Base-by-base conservation (phyloP, 108 stramenopile genomes). In the Cyclotella kingstonii region DNA sequence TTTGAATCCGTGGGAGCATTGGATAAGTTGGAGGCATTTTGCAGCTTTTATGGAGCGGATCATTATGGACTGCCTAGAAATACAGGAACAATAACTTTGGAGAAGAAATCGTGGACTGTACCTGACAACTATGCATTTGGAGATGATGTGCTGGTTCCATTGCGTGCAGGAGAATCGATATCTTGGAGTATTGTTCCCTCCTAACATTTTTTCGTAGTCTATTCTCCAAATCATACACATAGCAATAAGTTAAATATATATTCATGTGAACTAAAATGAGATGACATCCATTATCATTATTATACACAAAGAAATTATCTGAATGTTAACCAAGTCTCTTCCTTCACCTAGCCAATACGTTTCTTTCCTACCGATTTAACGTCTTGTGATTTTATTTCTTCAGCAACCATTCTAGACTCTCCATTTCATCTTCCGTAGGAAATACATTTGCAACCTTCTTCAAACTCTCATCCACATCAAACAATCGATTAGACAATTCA, bases 1-100 rank as follows among this genome's bases (percentile, higher is more conserved):
- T 98, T 98, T 70, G 98, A 98, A 25, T 47, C 63, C 15, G 81
- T 65, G 44, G 96, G 95, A 5, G 81, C 82, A 8, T 58, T 98
- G 60, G 97, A 98, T 48, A 66, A 80, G 54, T 72, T 99, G 54
- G 93, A 93, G 56, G 92, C 75, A 27, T 99, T 99, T 72, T 64
- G 76, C 18, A 85, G 91, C 63, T 76, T 79, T 50, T 63, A 79
- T 66, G 99, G 99, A 4, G 90, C 95, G 0, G 89, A 93, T 56
- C 95, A 96, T 71, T 99, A 99, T 81, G 93, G 91, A 2, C 54
- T 98, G 21, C 81, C 91, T 9, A 76, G 88, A 34, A 86, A 72
- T 60, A 77, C 23, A 5, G 65, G 61, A n/a, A 86, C 62, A 25
- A 75, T 96, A 17, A 84, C 72, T 19, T 75, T 99, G 39, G 81